Evolutionary conservation across 192 early-diverging fungal genomes (phyloP).

Genomic region (Linnemannia hyalina): DNA sequence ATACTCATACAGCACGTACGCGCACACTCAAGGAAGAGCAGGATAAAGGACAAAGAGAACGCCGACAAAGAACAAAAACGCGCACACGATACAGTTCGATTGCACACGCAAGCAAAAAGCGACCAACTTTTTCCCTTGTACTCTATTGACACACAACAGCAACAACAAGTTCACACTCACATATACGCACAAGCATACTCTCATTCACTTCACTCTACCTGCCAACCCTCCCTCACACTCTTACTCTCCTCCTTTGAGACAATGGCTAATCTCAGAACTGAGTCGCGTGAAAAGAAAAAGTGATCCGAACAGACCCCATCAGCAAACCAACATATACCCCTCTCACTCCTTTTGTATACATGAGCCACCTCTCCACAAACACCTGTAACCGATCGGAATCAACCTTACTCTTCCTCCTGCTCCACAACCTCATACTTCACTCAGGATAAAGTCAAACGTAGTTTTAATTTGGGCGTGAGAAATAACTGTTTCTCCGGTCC

Average conservation of each 20-base stretch:
- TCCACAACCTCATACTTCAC: not conserved
- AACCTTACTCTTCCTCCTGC: not conserved
- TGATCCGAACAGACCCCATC: not conserved
- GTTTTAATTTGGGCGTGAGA: conserved; percentile 1
- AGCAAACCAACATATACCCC: not conserved
- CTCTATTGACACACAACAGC: not conserved
- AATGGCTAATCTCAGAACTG: not conserved
- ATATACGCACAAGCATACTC: too few relatives aligned
- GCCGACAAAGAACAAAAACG: not conserved
- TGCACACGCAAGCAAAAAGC: not conserved
- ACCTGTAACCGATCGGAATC: not conserved
- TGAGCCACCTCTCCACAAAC: not conserved
- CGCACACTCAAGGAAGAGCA: not conserved
- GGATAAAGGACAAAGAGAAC: not conserved
- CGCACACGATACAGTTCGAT: not conserved
- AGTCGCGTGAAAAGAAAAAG: not conserved
- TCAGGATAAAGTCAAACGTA: not conserved
- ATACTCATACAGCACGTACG: not conserved
- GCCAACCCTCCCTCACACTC: too few relatives aligned
- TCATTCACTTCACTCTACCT: too few relatives aligned
- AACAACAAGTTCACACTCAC: too few relatives aligned
- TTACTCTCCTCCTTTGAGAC: not conserved
- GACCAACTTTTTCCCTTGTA: not conserved
- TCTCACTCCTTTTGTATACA: not conserved
- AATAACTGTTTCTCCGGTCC: not conserved